phyloP scores from a whole-genome alignment of 2,329 filamentous ascomycete species.

The Ophiostoma sp. region DNA sequence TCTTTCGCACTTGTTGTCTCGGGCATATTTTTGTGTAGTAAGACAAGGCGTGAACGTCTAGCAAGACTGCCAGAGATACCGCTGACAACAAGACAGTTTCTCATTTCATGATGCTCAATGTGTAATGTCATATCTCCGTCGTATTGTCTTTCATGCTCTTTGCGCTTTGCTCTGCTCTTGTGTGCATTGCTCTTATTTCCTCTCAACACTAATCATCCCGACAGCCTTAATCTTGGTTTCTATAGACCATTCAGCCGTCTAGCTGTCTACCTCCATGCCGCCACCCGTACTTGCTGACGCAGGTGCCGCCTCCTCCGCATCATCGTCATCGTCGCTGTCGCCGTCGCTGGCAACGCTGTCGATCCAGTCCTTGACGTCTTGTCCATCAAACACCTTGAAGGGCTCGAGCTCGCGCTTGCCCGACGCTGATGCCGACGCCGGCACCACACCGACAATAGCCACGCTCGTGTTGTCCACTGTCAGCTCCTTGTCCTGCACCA shows the following conservation, averaged over 20 bases:
- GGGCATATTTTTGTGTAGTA: no score
- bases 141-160: no score
- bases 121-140: no score
- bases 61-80: no score
- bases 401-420: constrained; percentile 60
- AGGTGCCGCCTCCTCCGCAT: constrained; percentile 33
- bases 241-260: constrained; percentile 11
- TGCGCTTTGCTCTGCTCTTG: no score
- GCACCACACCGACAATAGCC: constrained; percentile 68
- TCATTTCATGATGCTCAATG: no score
- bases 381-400: constrained; percentile 87
- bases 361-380: constrained; percentile 79
- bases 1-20: no score
- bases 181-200: neutral
- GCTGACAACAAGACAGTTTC: no score
- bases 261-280: constrained; percentile 43
- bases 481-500: constrained; percentile 95
- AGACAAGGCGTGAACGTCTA: no score
- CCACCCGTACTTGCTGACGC: constrained; percentile 32
- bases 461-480: constrained; percentile 96
- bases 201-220: neutral
- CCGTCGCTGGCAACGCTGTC: constrained; percentile 61
- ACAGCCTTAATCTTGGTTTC: no score
- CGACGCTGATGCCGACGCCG: constrained; percentile 46
- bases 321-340: constrained; percentile 41